Base-by-base conservation (phyloP, 371 early-diverging fungal species). In the Zopfochytrium polystomum region DNA sequence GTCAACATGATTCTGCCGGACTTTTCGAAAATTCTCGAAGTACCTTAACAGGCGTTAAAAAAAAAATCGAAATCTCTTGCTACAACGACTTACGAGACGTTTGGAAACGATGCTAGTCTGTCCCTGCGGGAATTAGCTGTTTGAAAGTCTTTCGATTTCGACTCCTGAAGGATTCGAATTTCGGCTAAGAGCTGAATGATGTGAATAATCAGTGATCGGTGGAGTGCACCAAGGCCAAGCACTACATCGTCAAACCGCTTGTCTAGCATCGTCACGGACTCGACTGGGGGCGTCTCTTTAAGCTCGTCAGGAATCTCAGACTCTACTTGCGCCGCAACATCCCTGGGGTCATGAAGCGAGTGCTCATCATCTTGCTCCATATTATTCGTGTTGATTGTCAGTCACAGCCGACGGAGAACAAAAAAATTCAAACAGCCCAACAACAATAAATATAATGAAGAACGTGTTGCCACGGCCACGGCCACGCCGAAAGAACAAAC, bases 161-260 rank as follows among this genome's bases (percentile, higher is more conserved):
- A 53, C 26, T 74, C 70, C n/a, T 62, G 60, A 32, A 78, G 52
- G 18, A 60, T 50, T 3, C 55, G 33, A n/a, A 78, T 70, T 35
- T 78, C 75, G 2, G 61, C 44, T 5, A 78, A n/a, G 11, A 78
- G 64, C 78, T 76, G 52, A 1, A 9, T 51, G 6, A n/a, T 38
- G 9, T 9, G 29, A 59, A 18, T 33, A 30, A 6, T 31, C 15
- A 4, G 3, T 2, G 6, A 46, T 44, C 5, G 9, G 7, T 7
- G 29, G 26, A 1, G 18, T 42, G 0, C 42, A 13, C 34, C 22
- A 18, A 42, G 26, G 38, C 23, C 9, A 11, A 7, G 20, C 47
- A 1, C 29, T 56, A 76, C 80, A 20, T 72, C 76, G 15, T 77
- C 74, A 66, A 80, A 71, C n/a, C 70, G 56, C 48, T 66, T 69